Evolutionary conservation across 2,329 filamentous ascomycete genomes (phyloP), one percentile per base, ranked within the genome.

Genomic region (Emmonsiellopsis sp.): DNA sequence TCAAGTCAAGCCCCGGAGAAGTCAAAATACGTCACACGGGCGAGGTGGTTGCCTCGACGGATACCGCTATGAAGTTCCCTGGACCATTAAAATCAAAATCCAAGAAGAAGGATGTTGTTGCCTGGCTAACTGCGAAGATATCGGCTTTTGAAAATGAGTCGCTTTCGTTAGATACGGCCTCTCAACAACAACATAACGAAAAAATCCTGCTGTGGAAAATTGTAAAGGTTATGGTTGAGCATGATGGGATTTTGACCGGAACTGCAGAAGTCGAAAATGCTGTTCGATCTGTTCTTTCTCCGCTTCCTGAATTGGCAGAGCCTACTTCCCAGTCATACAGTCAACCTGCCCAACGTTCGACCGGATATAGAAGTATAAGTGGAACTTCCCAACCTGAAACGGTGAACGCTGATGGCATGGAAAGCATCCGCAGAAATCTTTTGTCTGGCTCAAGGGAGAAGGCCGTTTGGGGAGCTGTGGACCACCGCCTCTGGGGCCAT

Each of bases 401-500:
- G 7, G 47, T 39, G 5, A 53, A 47, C 32, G 11, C 36, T 9
- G 31, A 54, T 7, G 46, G 45, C 14, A 45, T 59, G 14, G 51
- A 56, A 17, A 48, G 33, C 9, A 58, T 59, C 21, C 52, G 55
- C 27, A 53, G 60, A 32, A 68, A 57, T 7, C 78, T 98, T 4
- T 76, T 95, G 7, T 75, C 81, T 52, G 93, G 94, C 8, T 85
- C 97, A 46, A 82, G 90, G 21, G 90, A 96, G 64, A 88, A 91
- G 60, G 93, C 93, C 5, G 87, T 94, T 0, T 97, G 92, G 92
- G 79, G 86, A 58, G 91, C 93, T 4, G 92, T 90, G 34, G 93
- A 98, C 68, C 90, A 91, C 68, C 83, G 91, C 48, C 75, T 98
- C 2, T 98, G 94, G 94, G 93, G 89, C 2, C 94, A 98, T 68